Conservation (phyloP, 129 eudicot genomes). For the Pulicaria dysenterica region DNA sequence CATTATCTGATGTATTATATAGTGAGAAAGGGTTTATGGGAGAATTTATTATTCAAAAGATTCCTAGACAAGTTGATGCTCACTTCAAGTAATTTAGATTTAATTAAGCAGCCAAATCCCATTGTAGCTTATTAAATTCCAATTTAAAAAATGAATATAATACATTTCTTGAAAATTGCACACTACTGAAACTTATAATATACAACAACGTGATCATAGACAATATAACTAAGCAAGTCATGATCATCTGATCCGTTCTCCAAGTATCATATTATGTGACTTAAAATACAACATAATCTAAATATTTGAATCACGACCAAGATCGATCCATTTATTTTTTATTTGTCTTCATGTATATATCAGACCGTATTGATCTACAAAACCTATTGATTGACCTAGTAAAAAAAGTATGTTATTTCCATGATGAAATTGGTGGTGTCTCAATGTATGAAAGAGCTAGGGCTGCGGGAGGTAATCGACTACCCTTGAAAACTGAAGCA, state of each 20-base stretch:
- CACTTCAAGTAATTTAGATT: neutral
- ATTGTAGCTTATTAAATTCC: neutral
- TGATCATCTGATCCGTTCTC: no score
- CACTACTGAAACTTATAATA: no score
- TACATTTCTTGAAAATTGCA: slow-evolving; percentile 9
- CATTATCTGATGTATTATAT: slow-evolving; percentile 12
- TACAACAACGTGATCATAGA: no score
- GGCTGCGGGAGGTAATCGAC: slow-evolving; percentile 11
- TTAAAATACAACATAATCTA: no score
- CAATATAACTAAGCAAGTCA: no score
- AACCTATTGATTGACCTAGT: no score
- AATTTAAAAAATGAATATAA: slow-evolving; percentile 4
- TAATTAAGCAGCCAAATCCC: neutral
- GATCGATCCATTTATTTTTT: no score
- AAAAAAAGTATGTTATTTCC: slow-evolving; percentile 8
- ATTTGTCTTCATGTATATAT: no score
- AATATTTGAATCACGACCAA: no score
- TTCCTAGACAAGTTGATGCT: slow-evolving; percentile 23
- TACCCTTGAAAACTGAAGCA: slow-evolving; percentile 46
- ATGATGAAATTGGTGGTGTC: slow-evolving; percentile 47
- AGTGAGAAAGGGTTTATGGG: slow-evolving; percentile 12
- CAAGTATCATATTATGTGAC: no score
- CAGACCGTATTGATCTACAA: no score
- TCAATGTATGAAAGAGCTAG: slow-evolving; percentile 42
- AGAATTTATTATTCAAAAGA: neutral